These are phyloP conservation scores for Schizophyllum commune DNA, from an alignment of 1,284 basidiomycete genomes.

Conservation along the genomic window DNA sequence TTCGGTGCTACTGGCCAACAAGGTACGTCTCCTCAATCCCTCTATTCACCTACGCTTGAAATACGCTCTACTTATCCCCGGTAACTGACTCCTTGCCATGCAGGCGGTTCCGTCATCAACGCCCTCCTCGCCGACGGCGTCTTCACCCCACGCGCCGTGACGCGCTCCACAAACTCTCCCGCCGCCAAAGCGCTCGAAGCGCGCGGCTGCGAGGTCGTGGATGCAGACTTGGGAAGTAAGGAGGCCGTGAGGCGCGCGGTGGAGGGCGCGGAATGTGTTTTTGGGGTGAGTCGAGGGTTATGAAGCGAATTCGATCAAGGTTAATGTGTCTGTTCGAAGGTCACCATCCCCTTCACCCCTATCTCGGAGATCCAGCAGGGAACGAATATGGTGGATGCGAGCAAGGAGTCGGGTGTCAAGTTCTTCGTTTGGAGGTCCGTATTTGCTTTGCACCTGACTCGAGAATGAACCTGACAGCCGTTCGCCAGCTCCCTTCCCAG, in stretches of 20 bases:
- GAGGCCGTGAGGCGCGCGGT: too few species aligned
- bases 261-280: too few species aligned
- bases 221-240: too few species aligned
- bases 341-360: conserved; percentile 12
- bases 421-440: conserved; percentile 26
- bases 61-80: background rate
- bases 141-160: conserved; percentile 7
- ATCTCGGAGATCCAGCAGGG: conserved; percentile 24
- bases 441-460: too few species aligned
- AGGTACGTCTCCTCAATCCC: background rate
- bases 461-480: too few species aligned
- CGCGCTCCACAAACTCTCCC: conserved; percentile 6
- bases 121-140: conserved; percentile 8
- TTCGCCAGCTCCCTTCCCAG: conserved; percentile 2
- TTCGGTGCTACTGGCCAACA: conserved; percentile 7
- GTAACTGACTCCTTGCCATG: background rate
- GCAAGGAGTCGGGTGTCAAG: conserved; percentile 18
- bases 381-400: conserved; percentile 30
- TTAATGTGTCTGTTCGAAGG: too few species aligned
- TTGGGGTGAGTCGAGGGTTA: too few species aligned
- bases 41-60: too few species aligned
- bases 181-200: background rate
- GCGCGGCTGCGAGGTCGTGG: conserved; percentile 8
- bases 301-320: too few species aligned
- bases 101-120: conserved; percentile 5